Evolutionary conservation across 306 rosid species (phyloP).

Genomic region (Vigna reflexopilosa): DNA sequence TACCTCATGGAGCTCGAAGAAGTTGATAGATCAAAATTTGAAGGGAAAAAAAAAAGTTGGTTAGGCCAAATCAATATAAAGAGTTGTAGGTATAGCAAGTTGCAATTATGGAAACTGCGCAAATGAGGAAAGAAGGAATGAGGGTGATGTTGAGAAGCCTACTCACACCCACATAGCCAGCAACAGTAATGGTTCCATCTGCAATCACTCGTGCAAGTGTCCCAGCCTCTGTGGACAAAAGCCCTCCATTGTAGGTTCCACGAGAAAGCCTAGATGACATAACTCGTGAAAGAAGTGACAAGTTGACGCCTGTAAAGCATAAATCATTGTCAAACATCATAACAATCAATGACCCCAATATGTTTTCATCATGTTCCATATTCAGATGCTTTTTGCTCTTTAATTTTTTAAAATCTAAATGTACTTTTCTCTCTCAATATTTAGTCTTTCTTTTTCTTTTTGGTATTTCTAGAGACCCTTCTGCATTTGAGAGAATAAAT

Average conservation of each 20-base stretch:
- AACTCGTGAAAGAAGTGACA: constrained; percentile 87
- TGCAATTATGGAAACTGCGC: constrained; percentile 74
- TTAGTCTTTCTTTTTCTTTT: neutral
- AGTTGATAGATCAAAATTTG: constrained; percentile 27
- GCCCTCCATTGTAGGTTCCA: constrained; percentile 84
- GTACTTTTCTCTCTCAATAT: neutral
- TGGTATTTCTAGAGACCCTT: neutral
- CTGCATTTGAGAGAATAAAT: neutral
- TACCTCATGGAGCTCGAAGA: constrained; percentile 14
- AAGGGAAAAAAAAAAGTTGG: neutral
- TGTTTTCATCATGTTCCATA: neutral
- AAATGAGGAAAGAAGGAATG: constrained; percentile 76
- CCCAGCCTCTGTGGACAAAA: constrained; percentile 89
- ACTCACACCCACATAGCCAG: constrained; percentile 74
- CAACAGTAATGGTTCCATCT: constrained; percentile 78
- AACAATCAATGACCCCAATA: neutral
- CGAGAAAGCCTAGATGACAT: constrained; percentile 93
- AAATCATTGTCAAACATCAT: neutral
- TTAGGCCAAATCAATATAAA: constrained; percentile 58
- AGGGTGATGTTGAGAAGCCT: constrained; percentile 77
- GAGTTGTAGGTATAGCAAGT: constrained; percentile 86
- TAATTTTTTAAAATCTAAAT: neutral
- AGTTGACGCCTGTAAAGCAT: constrained; percentile 69
- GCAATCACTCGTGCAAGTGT: constrained; percentile 85
- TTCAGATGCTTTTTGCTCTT: neutral